Evolutionary conservation across 2,329 filamentous ascomycete species (phyloP).

Genomic region (Neopestalotiopsis sp.): DNA sequence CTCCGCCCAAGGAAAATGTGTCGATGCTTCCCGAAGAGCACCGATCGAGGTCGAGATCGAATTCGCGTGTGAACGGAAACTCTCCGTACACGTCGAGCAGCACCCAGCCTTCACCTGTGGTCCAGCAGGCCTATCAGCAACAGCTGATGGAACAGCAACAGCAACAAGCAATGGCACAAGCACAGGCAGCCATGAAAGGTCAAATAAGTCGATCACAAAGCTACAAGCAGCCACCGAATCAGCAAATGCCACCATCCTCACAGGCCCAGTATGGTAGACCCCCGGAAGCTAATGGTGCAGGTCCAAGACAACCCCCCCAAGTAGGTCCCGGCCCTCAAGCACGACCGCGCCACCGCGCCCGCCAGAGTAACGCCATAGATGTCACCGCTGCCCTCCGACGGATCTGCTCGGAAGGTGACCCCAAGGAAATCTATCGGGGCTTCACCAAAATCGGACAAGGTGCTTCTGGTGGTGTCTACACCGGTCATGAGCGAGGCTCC

Average conservation of each 20-base stretch:
- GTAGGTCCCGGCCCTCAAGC: constrained; percentile 47
- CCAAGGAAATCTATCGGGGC: constrained; percentile 82
- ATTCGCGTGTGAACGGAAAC: constrained; percentile 64
- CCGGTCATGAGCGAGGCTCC: constrained; percentile 81
- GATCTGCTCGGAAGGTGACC: constrained; percentile 90
- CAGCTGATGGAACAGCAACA: constrained; percentile 80
- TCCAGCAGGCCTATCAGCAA: constrained; percentile 62
- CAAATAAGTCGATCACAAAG: constrained; percentile 76
- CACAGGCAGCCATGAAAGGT: constrained; percentile 76
- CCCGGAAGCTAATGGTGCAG: constrained; percentile 35
- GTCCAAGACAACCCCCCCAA: constrained; percentile 39
- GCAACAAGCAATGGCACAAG: constrained; percentile 80
- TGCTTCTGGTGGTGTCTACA: constrained; percentile 94
- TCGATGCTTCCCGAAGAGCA: constrained; percentile 71
- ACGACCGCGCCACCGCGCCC: constrained; percentile 77
- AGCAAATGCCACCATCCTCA: constrained; percentile 56
- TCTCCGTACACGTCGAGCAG: constrained; percentile 54
- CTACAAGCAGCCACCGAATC: constrained; percentile 65
- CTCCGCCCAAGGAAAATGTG: constrained; percentile 55
- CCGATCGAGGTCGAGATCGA: constrained; percentile 71
- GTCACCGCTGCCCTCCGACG: constrained; percentile 82
- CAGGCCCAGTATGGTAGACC: constrained; percentile 47
- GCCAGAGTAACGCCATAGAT: constrained; percentile 82
- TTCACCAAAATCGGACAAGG: constrained; percentile 97
- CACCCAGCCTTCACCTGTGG: constrained; percentile 43